phyloP scores from a whole-genome alignment of 495 filamentous ascomycete genomes.

The Aspergillus carlsbadensis region DNA sequence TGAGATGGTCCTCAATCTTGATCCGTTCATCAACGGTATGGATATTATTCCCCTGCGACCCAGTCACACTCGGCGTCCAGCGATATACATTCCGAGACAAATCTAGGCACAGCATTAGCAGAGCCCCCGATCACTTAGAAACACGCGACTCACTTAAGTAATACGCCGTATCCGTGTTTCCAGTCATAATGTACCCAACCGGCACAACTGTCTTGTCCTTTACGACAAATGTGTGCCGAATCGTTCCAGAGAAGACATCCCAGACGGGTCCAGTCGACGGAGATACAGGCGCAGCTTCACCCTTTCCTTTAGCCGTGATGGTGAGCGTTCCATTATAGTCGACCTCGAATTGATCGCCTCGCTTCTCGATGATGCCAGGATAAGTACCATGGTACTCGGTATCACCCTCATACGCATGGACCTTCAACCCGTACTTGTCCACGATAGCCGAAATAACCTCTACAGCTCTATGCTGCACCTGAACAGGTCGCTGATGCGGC shows the following conservation, averaged over 20 bases:
- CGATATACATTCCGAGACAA: neutral
- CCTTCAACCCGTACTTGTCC: neutral
- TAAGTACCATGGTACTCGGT: neutral
- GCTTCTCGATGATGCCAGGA: neutral
- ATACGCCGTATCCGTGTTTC: neutral
- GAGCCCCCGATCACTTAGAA: neutral
- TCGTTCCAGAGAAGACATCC: neutral
- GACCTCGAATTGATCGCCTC: neutral
- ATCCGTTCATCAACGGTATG: neutral
- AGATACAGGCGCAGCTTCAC: neutral
- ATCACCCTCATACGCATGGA: neutral
- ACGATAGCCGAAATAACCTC: neutral
- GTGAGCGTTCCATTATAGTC: neutral
- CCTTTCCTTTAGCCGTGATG: neutral
- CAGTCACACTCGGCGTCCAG: neutral
- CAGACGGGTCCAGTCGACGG: neutral
- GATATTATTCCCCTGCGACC: neutral
- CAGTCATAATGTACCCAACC: neutral
- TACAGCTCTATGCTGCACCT: neutral
- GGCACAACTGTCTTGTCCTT: neutral
- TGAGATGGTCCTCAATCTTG: neutral
- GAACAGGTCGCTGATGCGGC: neutral
- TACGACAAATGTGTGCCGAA: neutral
- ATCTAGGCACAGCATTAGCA: neutral
- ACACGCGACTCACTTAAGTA: neutral